Evolutionary conservation across 805 yeast genomes (phyloP), one percentile per base, ranked within the genome.

Genomic region (Myxozyma vanderwaltii): DNA sequence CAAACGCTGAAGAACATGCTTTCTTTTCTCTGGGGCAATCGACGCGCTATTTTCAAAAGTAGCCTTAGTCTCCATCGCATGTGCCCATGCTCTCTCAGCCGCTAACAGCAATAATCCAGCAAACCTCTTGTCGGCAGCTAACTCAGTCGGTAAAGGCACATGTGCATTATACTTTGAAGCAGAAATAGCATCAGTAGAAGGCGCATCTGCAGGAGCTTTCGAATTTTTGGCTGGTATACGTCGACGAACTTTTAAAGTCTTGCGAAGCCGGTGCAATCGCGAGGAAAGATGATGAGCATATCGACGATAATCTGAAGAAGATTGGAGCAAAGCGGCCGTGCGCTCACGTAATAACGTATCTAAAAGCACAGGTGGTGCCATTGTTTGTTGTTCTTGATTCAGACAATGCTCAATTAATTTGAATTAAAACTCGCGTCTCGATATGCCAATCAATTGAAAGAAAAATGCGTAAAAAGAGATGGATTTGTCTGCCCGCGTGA

Each of bases 71-170:
- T 86, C 91, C 71, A 83, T 79, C 0, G 91, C 86, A 66, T 80
- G 82, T 31, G 89, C 77, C 69, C 85, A 76, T 66, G 89, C 88
- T 69, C 96, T 81, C 72, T 94, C 98, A 1, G 87, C 84, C n/a
- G 81, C 79, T 58, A 83, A 76, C 24, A 91, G 75, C n/a, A 83
- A 72, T 26, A 90, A 73, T 40, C 79, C 76, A 35, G 86, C 92
- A 69, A 75, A 82, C 61, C 79, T 75, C 12, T 72, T 71, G 66
- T 88, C 82, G 21, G 71, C 62, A 3, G 74, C 78, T 63, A 85
- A 85, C 57, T 82, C 81, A 6, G 77, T 83, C 0, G 74, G 56
- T 1, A 78, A 68, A 27, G 88, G 77, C 31, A 74, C 72, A 36
- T 81, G 72, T 4, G 77, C 77, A 65, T 81, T 76, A 38, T 52